Evolutionary conservation across 2,329 filamentous ascomycete species (phyloP).

Genomic region (Leptographium wingfieldii): DNA sequence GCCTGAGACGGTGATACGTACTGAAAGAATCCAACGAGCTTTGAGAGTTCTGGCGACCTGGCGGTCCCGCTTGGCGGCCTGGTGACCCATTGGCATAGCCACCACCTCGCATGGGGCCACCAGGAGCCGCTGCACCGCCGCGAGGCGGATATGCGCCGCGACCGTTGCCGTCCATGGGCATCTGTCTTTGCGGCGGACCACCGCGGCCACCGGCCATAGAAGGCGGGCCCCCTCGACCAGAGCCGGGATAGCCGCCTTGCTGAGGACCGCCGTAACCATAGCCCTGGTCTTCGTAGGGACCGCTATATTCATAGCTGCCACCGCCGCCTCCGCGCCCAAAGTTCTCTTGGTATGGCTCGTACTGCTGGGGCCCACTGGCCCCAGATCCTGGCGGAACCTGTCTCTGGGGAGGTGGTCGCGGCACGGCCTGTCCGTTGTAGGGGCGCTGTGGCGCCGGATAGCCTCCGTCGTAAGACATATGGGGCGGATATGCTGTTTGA

Average conservation of each 20-base stretch:
- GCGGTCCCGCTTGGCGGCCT: constrained; percentile 3
- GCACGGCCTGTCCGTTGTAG: constrained; percentile 34
- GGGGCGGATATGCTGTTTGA: background rate
- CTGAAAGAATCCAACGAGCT: background rate
- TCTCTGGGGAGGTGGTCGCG: constrained; percentile 26
- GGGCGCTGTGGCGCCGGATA: constrained; percentile 32
- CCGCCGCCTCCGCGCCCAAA: constrained; percentile 30
- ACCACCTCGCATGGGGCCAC: constrained; percentile 20
- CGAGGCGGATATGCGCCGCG: constrained; percentile 26
- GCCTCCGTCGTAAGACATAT: constrained; percentile 40
- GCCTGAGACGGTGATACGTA: background rate
- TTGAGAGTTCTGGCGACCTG: background rate
- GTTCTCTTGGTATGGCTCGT: constrained; percentile 25
- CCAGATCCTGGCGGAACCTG: constrained; percentile 21
- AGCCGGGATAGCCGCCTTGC: constrained; percentile 32
- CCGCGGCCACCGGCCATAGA: constrained; percentile 31
- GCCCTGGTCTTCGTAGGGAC: constrained; percentile 27
- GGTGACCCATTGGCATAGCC: constrained; percentile 20
- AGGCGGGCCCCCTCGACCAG: constrained; percentile 26
- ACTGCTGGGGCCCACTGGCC: constrained; percentile 22
- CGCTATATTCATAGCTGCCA: constrained; percentile 21
- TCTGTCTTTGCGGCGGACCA: constrained; percentile 28
- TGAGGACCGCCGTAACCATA: constrained; percentile 30
- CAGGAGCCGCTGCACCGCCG: constrained; percentile 18
- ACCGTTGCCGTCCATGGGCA: constrained; percentile 23